These are phyloP conservation scores for Rosellinia necatrix DNA, from an alignment of 2,329 filamentous ascomycete species.

Conservation along the genomic window DNA sequence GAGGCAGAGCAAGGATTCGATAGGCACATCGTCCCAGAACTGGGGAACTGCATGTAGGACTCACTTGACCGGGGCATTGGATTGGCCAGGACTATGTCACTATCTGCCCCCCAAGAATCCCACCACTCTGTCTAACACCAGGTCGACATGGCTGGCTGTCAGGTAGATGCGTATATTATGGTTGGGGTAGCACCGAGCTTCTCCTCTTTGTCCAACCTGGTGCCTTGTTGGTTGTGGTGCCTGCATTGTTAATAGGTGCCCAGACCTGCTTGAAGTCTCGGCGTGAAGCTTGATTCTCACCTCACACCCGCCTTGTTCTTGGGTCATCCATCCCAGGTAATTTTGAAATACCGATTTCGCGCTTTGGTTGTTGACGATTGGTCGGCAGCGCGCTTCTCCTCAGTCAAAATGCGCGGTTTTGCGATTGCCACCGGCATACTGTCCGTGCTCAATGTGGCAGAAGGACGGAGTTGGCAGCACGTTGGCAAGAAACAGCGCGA, in stretches of 20 bases:
- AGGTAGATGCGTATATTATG: conserved; percentile 1
- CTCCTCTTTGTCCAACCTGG: conserved; percentile 4
- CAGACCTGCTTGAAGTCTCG: conserved; percentile 20
- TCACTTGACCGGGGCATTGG: background rate
- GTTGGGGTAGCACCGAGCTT: conserved; percentile 1
- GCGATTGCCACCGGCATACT: conserved; percentile 32
- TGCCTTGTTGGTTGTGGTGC: too few species aligned
- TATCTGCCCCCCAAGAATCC: background rate
- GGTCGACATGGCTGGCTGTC: background rate
- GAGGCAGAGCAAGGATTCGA: conserved; percentile 10
- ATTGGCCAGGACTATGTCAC: conserved; percentile 12
- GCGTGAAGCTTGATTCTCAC: conserved; percentile 15
- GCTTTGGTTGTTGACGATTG: background rate
- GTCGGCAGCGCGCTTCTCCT: background rate
- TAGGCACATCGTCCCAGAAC: conserved; percentile 9
- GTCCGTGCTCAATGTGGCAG: conserved; percentile 30
- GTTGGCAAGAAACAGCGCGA: conserved; percentile 38
- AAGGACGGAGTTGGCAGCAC: conserved; percentile 39
- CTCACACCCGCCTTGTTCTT: conserved; percentile 8
- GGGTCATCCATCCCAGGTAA: too few species aligned
- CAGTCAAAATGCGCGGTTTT: conserved; percentile 34
- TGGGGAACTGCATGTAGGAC: conserved; percentile 19
- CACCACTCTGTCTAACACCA: background rate
- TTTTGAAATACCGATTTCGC: too few species aligned
- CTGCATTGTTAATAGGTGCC: conserved; percentile 19